These are phyloP conservation scores for Cylindrotheca closterium DNA, from an alignment of 108 stramenopile genomes.

Conservation along the genomic window DNA sequence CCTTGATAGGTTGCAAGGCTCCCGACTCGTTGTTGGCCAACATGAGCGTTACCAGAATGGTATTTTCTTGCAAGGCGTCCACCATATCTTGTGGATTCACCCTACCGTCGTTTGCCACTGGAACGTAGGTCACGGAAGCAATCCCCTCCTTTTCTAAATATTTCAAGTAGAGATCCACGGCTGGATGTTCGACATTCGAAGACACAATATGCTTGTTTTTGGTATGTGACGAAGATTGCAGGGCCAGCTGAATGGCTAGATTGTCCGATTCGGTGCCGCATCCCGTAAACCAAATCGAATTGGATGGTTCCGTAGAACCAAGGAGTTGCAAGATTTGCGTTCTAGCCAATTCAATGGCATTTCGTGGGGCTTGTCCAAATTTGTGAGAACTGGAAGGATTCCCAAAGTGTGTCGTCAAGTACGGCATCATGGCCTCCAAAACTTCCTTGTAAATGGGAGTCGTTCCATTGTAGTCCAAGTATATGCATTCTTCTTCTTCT, in stretches of 20 bases:
- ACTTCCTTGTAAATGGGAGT: slow-evolving; percentile 91
- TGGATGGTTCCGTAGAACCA: slow-evolving; percentile 15
- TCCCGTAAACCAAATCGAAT: slow-evolving; percentile 82
- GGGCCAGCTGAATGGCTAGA: slow-evolving; percentile 84
- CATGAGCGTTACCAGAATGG: slow-evolving; percentile 94
- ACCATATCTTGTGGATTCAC: slow-evolving; percentile 65
- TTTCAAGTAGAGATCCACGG: slow-evolving; percentile 72
- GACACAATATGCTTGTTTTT: slow-evolving; percentile 78
- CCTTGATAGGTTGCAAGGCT: slow-evolving; percentile 86
- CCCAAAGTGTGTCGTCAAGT: slow-evolving; percentile 76
- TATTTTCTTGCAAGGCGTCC: slow-evolving; percentile 61
- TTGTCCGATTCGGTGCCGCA: slow-evolving; percentile 99
- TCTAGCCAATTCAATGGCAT: slow-evolving; percentile 78
- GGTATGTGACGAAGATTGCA: slow-evolving; percentile 39
- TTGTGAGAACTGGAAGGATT: slow-evolving; percentile 92
- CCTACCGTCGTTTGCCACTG: slow-evolving; percentile 79
- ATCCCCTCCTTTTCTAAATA: slow-evolving; percentile 30
- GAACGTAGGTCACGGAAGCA: slow-evolving; percentile 70
- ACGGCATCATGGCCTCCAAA: slow-evolving; percentile 78
- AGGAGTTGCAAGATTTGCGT: slow-evolving; percentile 35
- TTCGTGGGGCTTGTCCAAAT: slow-evolving; percentile 74
- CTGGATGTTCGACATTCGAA: slow-evolving; percentile 92
- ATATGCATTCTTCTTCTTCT: slow-evolving; percentile 21
- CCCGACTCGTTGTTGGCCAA: slow-evolving; percentile 96
- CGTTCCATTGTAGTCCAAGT: slow-evolving; percentile 98